Base-by-base conservation (phyloP, 495 filamentous ascomycete genomes). In the Pyronema domesticum region DNA sequence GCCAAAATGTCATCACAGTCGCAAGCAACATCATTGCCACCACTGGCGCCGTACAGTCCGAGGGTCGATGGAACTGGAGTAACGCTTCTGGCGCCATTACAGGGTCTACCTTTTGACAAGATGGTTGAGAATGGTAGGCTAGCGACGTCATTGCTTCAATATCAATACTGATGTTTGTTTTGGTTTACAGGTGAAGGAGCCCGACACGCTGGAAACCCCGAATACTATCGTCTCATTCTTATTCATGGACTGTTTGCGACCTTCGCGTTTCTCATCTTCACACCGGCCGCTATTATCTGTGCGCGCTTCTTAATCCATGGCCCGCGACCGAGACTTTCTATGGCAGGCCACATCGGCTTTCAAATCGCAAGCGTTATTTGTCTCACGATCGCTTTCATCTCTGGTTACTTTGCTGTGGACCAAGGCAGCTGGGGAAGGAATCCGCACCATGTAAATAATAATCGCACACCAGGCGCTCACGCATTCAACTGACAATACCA, bases 191-290 rank as follows among this genome's bases (percentile, higher is more conserved):
- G 63, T 36, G 46, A 56, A 18, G 63, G 63, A 46, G 57, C 52
- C 33, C 58, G 60, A n/a, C 59, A 63, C 35, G 55, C 47, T n/a
- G 56, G 55, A 37, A 55, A 65, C 37, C 62, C 79, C 6, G 72
- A 81, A 61, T 98, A 98, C 66, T 81, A 86, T 58, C 72, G 66
- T 52, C 72, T 96, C 37, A 84, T 98, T 47, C 73, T 78, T 46
- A 85, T 80, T 23, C 91, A 98, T 70, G 93, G 80, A 36, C 76
- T 94, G 40, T 73, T 96, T 44, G 91, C 82, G 46, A 79, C 85
- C 6, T 84, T 95, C 57, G 85, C 85, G 11, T 95, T 96, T 66
- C 76, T 98, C 58, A 74, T 82, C 57, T 71, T 96, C 52, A 75
- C 95, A 1, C 91, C 91, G 1, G 64, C 76, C 3, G 82, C 89